Evolutionary conservation across 75 land plant species (phyloP).

Genomic region (Ceratopteris richardii): DNA sequence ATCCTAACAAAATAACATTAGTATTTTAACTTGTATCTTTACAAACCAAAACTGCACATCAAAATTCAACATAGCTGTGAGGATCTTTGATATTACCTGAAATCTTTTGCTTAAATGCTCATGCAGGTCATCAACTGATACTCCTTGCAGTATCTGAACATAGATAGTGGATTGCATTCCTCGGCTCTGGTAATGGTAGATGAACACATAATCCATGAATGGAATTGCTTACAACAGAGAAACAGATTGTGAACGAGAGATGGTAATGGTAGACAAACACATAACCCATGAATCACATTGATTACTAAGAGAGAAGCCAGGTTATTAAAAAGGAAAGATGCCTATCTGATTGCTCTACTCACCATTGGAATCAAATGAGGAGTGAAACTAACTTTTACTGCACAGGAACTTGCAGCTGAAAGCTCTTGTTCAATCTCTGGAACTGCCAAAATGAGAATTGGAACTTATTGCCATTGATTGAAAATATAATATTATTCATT

Average conservation of each 20-base stretch:
- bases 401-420: slow-evolving; percentile 47
- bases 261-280: too few species aligned
- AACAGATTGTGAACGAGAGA: too few species aligned
- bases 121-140: slow-evolving; percentile 51
- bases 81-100: slow-evolving; percentile 39
- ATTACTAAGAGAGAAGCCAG: too few species aligned
- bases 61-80: too few species aligned
- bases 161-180: slow-evolving; percentile 98
- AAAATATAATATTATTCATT: not conserved
- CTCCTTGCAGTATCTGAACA: slow-evolving; percentile 77
- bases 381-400: slow-evolving; percentile 86
- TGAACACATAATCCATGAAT: not conserved
- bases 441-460: slow-evolving; percentile 37
- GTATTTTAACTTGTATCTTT: not conserved
- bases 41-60: not conserved
- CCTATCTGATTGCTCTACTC: too few species aligned
- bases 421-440: slow-evolving; percentile 98
- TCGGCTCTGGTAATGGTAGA: slow-evolving; percentile 48
- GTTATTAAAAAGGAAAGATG: too few species aligned
- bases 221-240: too few species aligned
- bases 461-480: not conserved
- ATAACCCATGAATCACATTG: too few species aligned
- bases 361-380: slow-evolving; percentile 77
- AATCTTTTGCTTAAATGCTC: slow-evolving; percentile 38
- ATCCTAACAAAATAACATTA: slow-evolving; percentile 31